Evolutionary conservation across 345 rosid species (phyloP).

Genomic region (Gossypium mustelinum): DNA sequence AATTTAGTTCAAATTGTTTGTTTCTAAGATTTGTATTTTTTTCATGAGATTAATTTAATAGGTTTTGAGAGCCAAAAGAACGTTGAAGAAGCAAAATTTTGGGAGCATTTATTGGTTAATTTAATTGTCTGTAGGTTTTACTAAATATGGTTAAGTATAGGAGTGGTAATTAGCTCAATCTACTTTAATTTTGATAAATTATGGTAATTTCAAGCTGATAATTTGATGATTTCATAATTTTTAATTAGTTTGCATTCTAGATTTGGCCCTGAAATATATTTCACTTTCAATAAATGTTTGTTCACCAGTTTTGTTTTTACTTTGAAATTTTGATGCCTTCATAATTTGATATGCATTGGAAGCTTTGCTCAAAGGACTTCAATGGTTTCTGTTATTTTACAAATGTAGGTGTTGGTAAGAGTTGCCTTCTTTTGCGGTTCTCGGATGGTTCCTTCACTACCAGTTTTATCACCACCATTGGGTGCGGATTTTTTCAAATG

Average conservation of each 20-base stretch:
- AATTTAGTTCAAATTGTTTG: background rate
- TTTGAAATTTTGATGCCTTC: background rate
- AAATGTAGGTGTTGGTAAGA: conserved; percentile 54
- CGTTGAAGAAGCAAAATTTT: conserved; percentile 2
- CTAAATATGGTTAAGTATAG: background rate
- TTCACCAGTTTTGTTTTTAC: background rate
- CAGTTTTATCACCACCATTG: background rate
- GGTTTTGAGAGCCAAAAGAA: background rate
- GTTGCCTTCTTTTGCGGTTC: conserved; percentile 72
- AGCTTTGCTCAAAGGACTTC: background rate
- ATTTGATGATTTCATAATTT: background rate
- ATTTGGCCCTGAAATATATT: conserved; percentile 1
- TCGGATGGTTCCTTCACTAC: conserved; percentile 46
- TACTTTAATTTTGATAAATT: background rate
- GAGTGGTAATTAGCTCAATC: background rate
- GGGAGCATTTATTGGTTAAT: conserved; percentile 9
- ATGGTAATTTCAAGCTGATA: background rate
- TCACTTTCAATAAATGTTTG: background rate
- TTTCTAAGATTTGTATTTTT: background rate
- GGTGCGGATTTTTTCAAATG: background rate
- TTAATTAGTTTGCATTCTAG: background rate
- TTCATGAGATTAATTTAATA: background rate
- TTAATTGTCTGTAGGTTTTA: background rate
- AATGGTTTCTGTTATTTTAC: background rate
- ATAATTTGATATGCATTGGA: background rate